Conservation (phyloP, 2,329 filamentous ascomycete species). For the Blastomyces emzantsi region DNA sequence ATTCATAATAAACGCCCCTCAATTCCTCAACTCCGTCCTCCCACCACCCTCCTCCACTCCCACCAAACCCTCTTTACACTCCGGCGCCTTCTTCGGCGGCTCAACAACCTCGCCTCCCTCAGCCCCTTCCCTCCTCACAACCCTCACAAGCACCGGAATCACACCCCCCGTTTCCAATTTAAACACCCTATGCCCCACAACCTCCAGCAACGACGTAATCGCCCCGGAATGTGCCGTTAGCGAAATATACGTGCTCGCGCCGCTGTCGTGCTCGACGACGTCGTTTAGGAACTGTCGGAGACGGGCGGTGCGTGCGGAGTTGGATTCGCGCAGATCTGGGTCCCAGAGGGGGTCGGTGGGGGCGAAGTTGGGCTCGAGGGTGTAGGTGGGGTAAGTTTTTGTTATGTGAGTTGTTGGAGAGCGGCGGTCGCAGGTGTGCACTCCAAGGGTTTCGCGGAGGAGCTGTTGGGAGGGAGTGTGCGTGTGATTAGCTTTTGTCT, state of each 20-base stretch:
- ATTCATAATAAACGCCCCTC: neutral
- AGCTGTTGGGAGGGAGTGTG: constrained; percentile 25
- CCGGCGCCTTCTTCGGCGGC: constrained; percentile 22
- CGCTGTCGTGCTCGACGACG: constrained; percentile 41
- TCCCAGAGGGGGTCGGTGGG: constrained; percentile 49
- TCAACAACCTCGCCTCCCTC: constrained; percentile 18
- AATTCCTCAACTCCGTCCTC: neutral
- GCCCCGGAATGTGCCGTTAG: constrained; percentile 52
- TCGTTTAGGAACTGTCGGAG: constrained; percentile 43
- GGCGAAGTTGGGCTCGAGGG: constrained; percentile 45
- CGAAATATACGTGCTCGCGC: constrained; percentile 39
- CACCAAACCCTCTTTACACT: constrained; percentile 19
- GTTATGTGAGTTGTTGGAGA: constrained; percentile 42
- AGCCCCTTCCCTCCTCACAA: constrained; percentile 22
- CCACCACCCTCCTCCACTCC: neutral
- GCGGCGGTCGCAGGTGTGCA: constrained; percentile 54
- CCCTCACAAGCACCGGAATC: constrained; percentile 44
- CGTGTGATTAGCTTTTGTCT: neutral
- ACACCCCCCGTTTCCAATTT: constrained; percentile 42
- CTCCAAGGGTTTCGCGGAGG: constrained; percentile 50
- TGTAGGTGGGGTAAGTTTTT: constrained; percentile 41
- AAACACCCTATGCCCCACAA: constrained; percentile 41
- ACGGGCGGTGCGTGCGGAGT: constrained; percentile 41
- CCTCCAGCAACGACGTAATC: constrained; percentile 45
- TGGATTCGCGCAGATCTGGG: constrained; percentile 41